Conservation (phyloP, 2,329 filamentous ascomycete species). For the Curvularia sp. region DNA sequence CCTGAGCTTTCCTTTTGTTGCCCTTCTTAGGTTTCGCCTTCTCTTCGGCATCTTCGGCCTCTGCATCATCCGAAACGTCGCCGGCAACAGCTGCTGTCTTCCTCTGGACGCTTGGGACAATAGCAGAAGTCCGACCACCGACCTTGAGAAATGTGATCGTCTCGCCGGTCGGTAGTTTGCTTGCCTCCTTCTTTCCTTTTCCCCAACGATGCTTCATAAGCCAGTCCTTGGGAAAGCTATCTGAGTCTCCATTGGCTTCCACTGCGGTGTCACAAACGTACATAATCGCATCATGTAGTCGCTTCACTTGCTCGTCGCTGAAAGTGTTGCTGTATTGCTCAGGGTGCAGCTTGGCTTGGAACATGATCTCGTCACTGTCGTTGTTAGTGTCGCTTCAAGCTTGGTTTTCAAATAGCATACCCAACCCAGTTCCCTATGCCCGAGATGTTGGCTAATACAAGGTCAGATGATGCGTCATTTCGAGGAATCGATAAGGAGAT, state of each 20-base stretch:
- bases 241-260: conserved; percentile 79
- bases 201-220: conserved; percentile 88
- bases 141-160: conserved; percentile 88
- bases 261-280: conserved; percentile 83
- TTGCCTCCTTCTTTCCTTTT: conserved; percentile 78
- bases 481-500: neutral
- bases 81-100: conserved; percentile 71
- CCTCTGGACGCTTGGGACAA: conserved; percentile 85
- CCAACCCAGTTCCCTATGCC: conserved; percentile 98
- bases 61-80: conserved; percentile 55
- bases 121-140: conserved; percentile 88
- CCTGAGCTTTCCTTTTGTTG: conserved; percentile 47
- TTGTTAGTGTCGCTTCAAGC: neutral
- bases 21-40: conserved; percentile 42
- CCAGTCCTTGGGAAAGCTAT: conserved; percentile 83
- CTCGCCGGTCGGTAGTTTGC: conserved; percentile 79
- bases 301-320: conserved; percentile 71
- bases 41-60: conserved; percentile 32
- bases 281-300: conserved; percentile 74
- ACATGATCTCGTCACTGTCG: conserved; percentile 80
- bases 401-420: conserved; percentile 46
- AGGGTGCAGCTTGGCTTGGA: conserved; percentile 86
- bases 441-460: conserved; percentile 70
- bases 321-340: conserved; percentile 92
- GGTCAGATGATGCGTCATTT: neutral